A percentile compares a stretch with the other conserved stretches of the same genome.
Evolutionary conservation across 345 rosid genomes (phyloP).

Genomic region (Boechera retrofracta): DNA sequence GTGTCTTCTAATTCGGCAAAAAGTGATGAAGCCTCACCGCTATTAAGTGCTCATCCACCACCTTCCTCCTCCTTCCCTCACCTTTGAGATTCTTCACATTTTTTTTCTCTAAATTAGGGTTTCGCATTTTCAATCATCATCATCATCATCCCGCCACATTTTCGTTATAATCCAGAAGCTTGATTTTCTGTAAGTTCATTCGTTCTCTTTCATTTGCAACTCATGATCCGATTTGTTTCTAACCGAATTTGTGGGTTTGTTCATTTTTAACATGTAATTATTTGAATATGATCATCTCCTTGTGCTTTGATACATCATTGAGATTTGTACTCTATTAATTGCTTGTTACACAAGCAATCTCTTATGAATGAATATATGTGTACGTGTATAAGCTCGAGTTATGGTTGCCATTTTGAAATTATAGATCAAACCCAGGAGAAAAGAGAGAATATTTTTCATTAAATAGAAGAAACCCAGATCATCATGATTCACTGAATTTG

Average conservation of each 20-base stretch:
- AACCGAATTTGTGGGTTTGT: background rate
- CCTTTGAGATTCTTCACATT: constrained; percentile 16
- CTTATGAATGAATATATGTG: background rate
- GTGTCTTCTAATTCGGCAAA: constrained; percentile 22
- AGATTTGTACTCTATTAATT: background rate
- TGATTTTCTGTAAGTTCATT: constrained; percentile 29
- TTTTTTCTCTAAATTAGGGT: background rate
- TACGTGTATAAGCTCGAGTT: background rate
- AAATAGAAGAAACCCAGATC: background rate
- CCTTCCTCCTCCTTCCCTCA: constrained; percentile 6
- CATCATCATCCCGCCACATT: constrained; percentile 4
- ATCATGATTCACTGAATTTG: background rate
- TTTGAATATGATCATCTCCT: background rate
- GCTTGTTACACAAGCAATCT: constrained; percentile 34
- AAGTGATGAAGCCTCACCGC: constrained; percentile 35
- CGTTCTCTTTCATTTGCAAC: background rate
- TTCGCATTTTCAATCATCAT: background rate
- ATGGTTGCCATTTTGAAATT: background rate
- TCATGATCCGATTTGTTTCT: constrained; percentile 30
- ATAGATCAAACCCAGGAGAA: constrained; percentile 26
- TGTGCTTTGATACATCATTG: constrained; percentile 6
- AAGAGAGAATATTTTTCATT: background rate
- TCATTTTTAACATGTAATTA: background rate
- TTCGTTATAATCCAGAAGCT: background rate
- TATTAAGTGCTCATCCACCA: constrained; percentile 43